A percentile compares a stretch with the other conserved stretches of the same genome.
phyloP scores from a whole-genome alignment of 2,329 filamentous ascomycete species.

The Xenoacremonium recifei region DNA sequence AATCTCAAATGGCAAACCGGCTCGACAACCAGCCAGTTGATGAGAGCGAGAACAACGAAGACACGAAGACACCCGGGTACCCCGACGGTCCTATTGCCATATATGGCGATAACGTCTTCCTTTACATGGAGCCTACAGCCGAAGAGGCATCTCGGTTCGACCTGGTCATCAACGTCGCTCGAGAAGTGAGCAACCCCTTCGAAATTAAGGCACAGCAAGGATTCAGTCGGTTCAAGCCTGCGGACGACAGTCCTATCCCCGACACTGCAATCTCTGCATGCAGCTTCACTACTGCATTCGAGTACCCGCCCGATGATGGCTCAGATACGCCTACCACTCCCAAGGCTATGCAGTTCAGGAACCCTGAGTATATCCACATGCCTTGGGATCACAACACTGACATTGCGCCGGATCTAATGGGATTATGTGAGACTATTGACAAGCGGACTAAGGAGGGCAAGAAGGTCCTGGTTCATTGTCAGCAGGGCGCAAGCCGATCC shows the following conservation, averaged over 20 bases:
- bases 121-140: slow-evolving; percentile 77
- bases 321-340: slow-evolving; percentile 53
- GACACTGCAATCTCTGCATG: slow-evolving; percentile 58
- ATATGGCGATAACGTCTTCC: slow-evolving; percentile 72
- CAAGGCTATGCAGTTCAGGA: slow-evolving; percentile 47
- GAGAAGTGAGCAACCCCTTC: slow-evolving; percentile 79
- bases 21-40: slow-evolving; percentile 55
- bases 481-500: slow-evolving; percentile 82
- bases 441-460: slow-evolving; percentile 70
- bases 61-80: slow-evolving; percentile 79
- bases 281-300: slow-evolving; percentile 61
- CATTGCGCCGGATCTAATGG: slow-evolving; percentile 74
- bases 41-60: slow-evolving; percentile 71
- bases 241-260: slow-evolving; percentile 41
- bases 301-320: slow-evolving; percentile 46
- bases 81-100: slow-evolving; percentile 80
- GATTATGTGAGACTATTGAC: slow-evolving; percentile 74
- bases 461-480: slow-evolving; percentile 79
- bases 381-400: slow-evolving; percentile 89
- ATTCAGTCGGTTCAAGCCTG: slow-evolving; percentile 28
- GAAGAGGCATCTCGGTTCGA: slow-evolving; percentile 77
- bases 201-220: slow-evolving; percentile 30
- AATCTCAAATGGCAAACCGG: slow-evolving; percentile 60
- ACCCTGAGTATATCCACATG: slow-evolving; percentile 83
- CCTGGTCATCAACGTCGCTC: slow-evolving; percentile 80